Evolutionary conservation across 2,329 filamentous ascomycete genomes (phyloP).

Genomic region (Ilyonectria mors-panacis): DNA sequence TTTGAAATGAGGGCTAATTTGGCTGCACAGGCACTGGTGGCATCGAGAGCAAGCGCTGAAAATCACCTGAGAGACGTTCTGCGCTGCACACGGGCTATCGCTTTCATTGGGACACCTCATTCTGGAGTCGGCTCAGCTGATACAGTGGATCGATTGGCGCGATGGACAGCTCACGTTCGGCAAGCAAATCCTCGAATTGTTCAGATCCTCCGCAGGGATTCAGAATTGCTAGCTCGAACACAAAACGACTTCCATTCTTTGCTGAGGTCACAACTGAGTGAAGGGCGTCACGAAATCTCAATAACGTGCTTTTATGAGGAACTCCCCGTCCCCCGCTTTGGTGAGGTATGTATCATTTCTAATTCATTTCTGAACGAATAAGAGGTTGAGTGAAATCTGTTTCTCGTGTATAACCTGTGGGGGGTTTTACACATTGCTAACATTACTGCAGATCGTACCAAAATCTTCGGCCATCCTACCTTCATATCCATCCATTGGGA

Average conservation of each 20-base stretch:
- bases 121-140: conserved; percentile 4
- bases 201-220: conserved; percentile 14
- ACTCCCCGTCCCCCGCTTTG: neutral
- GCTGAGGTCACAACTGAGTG: neutral
- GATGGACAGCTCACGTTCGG: conserved; percentile 6
- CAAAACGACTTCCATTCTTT: conserved; percentile 19
- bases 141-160: conserved; percentile 9
- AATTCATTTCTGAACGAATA: too few species aligned
- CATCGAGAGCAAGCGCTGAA: conserved; percentile 14
- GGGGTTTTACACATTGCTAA: neutral
- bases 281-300: neutral
- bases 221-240: conserved; percentile 15
- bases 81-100: conserved; percentile 4
- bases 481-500: conserved; percentile 15
- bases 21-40: conserved; percentile 1
- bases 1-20: neutral
- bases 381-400: neutral
- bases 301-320: conserved; percentile 23
- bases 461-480: conserved; percentile 16
- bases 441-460: conserved; percentile 5
- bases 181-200: conserved; percentile 19
- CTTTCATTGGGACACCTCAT: conserved; percentile 22
- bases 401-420: neutral
- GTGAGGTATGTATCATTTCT: neutral
- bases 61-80: conserved; percentile 1